Percentiles rank a stretch among this genome's conserved stretches.
phyloP scores from a whole-genome alignment of 1,284 basidiomycete genomes.

The Leccinum pachyderme region DNA sequence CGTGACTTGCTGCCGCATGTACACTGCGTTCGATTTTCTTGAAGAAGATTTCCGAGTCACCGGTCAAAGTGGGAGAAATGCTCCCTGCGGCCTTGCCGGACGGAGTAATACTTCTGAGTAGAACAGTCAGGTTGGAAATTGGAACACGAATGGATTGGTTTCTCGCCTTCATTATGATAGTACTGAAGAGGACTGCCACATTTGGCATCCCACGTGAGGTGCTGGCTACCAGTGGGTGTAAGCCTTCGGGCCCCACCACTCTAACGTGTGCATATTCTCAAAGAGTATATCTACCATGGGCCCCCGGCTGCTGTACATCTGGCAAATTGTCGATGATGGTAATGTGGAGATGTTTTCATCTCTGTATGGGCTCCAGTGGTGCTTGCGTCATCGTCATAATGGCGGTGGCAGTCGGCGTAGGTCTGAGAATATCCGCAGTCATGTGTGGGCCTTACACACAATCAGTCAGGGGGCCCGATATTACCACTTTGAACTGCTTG shows the following conservation, averaged over 20 bases:
- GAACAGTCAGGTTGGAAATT: background rate
- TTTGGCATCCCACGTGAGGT: background rate
- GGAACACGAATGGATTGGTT: background rate
- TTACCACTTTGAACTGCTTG: background rate
- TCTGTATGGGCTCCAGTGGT: background rate
- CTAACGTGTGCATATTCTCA: background rate
- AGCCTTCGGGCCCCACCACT: background rate
- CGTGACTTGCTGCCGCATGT: background rate
- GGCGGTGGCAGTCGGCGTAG: background rate
- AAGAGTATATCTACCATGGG: background rate
- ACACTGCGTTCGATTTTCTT: background rate
- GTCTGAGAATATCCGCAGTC: background rate
- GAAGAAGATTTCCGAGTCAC: background rate
- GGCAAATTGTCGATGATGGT: background rate
- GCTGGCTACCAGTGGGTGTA: background rate
- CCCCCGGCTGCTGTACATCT: background rate
- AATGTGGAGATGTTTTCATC: background rate
- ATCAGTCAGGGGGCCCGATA: background rate
- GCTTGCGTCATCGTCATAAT: background rate
- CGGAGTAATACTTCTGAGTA: background rate
- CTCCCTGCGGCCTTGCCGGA: background rate
- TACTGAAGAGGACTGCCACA: background rate
- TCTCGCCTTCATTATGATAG: background rate
- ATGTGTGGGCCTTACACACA: background rate
- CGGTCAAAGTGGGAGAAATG: background rate